Percentiles rank a stretch among this genome's conserved stretches.
Conservation (phyloP, 345 rosid genomes). For the Rhizophora mangle region DNA sequence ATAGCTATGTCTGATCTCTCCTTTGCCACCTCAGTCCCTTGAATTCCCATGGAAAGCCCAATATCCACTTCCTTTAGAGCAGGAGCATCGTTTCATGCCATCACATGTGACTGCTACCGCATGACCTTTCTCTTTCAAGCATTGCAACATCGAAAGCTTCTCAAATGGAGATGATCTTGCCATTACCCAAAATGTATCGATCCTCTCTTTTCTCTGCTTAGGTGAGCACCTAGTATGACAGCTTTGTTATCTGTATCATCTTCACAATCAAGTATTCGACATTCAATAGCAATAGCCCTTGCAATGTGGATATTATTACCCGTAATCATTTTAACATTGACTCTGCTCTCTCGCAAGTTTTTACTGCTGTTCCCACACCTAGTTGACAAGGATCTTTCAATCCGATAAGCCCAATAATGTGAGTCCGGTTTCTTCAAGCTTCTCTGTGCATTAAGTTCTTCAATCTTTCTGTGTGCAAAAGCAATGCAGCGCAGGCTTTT, state of each 20-base stretch:
- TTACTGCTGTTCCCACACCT: conserved; percentile 38
- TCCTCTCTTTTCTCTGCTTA: conserved; percentile 50
- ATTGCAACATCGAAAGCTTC: conserved; percentile 49
- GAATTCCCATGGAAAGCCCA: conserved; percentile 41
- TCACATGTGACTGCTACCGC: conserved; percentile 60
- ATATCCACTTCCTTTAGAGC: conserved; percentile 42
- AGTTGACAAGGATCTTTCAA: conserved; percentile 49
- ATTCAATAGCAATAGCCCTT: conserved; percentile 40
- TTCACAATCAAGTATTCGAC: conserved; percentile 29
- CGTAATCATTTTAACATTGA: conserved; percentile 39
- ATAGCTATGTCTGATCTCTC: conserved; percentile 39
- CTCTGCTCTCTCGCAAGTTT: conserved; percentile 39
- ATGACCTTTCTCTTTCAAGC: conserved; percentile 47
- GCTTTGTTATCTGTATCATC: conserved; percentile 62
- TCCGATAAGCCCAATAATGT: conserved; percentile 47
- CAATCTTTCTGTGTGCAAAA: conserved; percentile 36
- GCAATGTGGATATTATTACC: conserved; percentile 43
- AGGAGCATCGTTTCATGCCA: conserved; percentile 60
- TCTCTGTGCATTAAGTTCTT: conserved; percentile 13
- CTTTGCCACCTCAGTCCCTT: conserved; percentile 44
- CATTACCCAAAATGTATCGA: conserved; percentile 55
- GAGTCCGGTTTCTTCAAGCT: conserved; percentile 48
- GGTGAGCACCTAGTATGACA: conserved; percentile 44
- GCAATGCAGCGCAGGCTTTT: conserved; percentile 53
- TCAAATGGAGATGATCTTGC: conserved; percentile 54